A percentile compares a stretch with the other conserved stretches of the same genome.
These are phyloP conservation scores for Sphaceloma murrayae DNA, from an alignment of 2,329 filamentous ascomycete genomes.

Conservation along the genomic window DNA sequence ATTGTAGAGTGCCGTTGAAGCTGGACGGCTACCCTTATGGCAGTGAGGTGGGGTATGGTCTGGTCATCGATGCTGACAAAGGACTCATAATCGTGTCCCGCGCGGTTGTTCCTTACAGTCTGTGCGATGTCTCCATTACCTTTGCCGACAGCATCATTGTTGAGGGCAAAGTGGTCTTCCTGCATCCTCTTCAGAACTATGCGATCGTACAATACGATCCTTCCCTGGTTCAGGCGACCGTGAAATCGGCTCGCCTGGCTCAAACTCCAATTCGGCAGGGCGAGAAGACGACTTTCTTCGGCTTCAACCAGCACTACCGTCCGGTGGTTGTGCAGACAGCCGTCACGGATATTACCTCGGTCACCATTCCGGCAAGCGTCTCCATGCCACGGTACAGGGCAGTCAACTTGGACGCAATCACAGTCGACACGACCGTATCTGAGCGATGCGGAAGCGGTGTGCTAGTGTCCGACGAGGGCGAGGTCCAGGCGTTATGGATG, in stretches of 20 bases:
- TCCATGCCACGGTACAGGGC: slow-evolving; percentile 87
- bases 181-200: slow-evolving; percentile 96
- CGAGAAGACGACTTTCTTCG: slow-evolving; percentile 89
- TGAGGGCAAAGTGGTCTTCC: slow-evolving; percentile 85
- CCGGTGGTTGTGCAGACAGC: slow-evolving; percentile 90
- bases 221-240: slow-evolving; percentile 81
- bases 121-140: slow-evolving; percentile 92
- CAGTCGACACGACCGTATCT: slow-evolving; percentile 85
- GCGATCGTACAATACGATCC: slow-evolving; percentile 93
- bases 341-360: slow-evolving; percentile 94
- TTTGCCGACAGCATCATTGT: slow-evolving; percentile 95
- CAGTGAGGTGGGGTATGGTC: slow-evolving; percentile 84
- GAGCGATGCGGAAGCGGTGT: slow-evolving; percentile 92
- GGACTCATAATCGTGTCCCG: slow-evolving; percentile 89
- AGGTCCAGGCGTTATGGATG: slow-evolving; percentile 90
- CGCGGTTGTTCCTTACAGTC: slow-evolving; percentile 89
- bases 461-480: slow-evolving; percentile 77
- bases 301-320: slow-evolving; percentile 92
- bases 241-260: slow-evolving; percentile 78
- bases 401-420: slow-evolving; percentile 93
- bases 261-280: slow-evolving; percentile 80
- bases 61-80: slow-evolving; percentile 96
- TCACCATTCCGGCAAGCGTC: slow-evolving; percentile 88
- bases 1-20: slow-evolving; percentile 89
- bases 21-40: slow-evolving; percentile 96